Evolutionary conservation across 768 basidiomycete species (phyloP).

Genomic region (Tricholoma furcatifolium): DNA sequence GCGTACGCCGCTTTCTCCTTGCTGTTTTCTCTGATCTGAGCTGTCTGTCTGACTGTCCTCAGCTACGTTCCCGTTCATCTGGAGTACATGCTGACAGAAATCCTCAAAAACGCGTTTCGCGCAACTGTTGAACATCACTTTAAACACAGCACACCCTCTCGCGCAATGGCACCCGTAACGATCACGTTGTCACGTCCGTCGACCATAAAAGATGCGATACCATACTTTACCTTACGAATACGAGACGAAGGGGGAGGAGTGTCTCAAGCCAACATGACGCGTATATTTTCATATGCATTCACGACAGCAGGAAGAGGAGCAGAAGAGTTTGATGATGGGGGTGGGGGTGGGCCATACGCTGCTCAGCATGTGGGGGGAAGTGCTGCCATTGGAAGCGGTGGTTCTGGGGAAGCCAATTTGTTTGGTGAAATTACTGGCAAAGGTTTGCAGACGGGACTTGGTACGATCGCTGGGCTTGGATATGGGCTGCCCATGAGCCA

Average conservation of each 20-base stretch:
- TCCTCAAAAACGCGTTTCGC: conserved; percentile 89
- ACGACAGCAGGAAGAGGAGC: conserved; percentile 71
- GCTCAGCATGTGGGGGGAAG: conserved; percentile 76
- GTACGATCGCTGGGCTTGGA: conserved; percentile 88
- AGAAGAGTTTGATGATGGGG: conserved; percentile 36
- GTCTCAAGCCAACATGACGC: conserved; percentile 65
- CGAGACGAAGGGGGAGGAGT: conserved; percentile 90
- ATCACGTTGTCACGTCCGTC: conserved; percentile 70
- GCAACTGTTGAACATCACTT: conserved; percentile 80
- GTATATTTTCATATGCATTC: conserved; percentile 90
- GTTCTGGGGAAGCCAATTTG: conserved; percentile 48
- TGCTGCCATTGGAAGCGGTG: conserved; percentile 52
- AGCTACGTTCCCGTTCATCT: conserved; percentile 86
- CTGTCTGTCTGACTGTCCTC: neutral
- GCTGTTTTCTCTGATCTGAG: conserved; percentile 1
- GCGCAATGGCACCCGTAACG: conserved; percentile 56
- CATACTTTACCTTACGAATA: conserved; percentile 73
- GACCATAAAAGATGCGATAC: conserved; percentile 26
- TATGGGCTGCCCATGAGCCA: conserved; percentile 85
- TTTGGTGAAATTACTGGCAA: conserved; percentile 80
- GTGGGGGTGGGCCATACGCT: conserved; percentile 71
- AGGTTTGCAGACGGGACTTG: conserved; percentile 76
- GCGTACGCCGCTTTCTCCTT: conserved; percentile 51
- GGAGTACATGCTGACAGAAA: conserved; percentile 88
- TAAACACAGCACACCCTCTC: conserved; percentile 36